These are phyloP conservation scores for Candida patagonica DNA, from an alignment of 805 yeast genomes.

Conservation along the genomic window DNA sequence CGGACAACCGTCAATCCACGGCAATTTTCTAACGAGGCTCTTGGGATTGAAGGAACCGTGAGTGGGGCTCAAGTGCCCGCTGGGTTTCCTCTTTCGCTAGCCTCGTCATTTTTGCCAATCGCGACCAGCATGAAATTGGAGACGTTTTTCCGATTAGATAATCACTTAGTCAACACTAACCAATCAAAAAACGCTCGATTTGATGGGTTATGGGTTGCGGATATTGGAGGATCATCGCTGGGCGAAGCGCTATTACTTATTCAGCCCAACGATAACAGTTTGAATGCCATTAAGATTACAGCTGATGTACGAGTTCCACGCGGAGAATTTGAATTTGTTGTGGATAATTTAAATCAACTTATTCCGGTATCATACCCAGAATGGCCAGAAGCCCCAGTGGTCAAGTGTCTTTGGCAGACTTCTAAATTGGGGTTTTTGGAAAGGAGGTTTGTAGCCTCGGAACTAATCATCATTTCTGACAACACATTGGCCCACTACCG, in stretches of 20 bases:
- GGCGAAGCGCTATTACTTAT: slow-evolving; percentile 19
- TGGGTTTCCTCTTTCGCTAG: neutral
- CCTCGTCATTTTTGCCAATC: slow-evolving; percentile 1
- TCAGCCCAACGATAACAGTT: slow-evolving; percentile 18
- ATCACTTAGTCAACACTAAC: slow-evolving; percentile 9
- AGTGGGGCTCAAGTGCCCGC: neutral
- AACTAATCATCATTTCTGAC: slow-evolving; percentile 3
- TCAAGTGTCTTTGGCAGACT: slow-evolving; percentile 3
- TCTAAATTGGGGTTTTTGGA: slow-evolving; percentile 4
- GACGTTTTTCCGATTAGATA: slow-evolving; percentile 17
- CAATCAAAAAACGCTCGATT: too few species aligned
- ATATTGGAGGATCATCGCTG: slow-evolving; percentile 13
- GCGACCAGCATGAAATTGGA: slow-evolving; percentile 10
- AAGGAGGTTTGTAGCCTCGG: slow-evolving; percentile 1
- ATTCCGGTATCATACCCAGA: neutral
- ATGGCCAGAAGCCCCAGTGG: slow-evolving; percentile 2
- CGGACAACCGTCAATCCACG: neutral
- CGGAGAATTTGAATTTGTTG: slow-evolving; percentile 21
- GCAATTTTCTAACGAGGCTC: too few species aligned
- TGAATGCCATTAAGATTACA: slow-evolving; percentile 24
- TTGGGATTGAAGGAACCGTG: too few species aligned
- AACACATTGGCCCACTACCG: slow-evolving; percentile 4
- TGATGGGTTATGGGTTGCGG: slow-evolving; percentile 25
- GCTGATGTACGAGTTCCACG: slow-evolving; percentile 21
- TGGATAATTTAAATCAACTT: slow-evolving; percentile 13